Evolutionary conservation across 1,139 yeast species (phyloP).

Genomic region (Pneumocystis carinii): DNA sequence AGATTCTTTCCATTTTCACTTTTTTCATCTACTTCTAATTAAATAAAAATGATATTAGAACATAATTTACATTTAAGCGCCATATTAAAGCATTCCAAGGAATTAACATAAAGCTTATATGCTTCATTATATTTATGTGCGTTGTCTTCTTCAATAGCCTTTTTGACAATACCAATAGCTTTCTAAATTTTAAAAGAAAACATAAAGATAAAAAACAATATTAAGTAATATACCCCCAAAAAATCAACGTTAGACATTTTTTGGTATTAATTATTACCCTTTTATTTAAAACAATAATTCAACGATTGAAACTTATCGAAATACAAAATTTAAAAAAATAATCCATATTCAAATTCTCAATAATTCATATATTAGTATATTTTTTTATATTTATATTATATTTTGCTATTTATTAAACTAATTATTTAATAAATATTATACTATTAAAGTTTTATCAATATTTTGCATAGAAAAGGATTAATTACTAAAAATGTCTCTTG

Average conservation of each 20-base stretch:
- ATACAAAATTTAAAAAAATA: too few species aligned
- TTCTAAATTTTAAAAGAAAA: conserved; percentile 52
- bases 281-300: background rate
- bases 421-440: background rate
- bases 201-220: conserved; percentile 21
- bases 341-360: too few species aligned
- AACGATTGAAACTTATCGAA: too few species aligned
- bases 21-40: conserved; percentile 44
- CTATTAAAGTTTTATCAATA: background rate
- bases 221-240: background rate
- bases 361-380: too few species aligned
- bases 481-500: background rate
- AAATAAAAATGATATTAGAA: background rate
- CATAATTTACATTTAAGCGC: conserved; percentile 54
- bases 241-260: conserved; percentile 1
- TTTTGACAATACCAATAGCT: conserved; percentile 85
- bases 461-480: background rate
- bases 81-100: conserved; percentile 85
- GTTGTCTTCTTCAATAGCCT: conserved; percentile 89
- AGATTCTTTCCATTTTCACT: conserved; percentile 78
- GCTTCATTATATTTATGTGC: conserved; percentile 90
- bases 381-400: too few species aligned
- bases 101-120: conserved; percentile 79
- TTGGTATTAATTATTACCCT: background rate
- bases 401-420: background rate